These are phyloP conservation scores for Juglanconis sp. DNA, from an alignment of 2,329 filamentous ascomycete genomes.

Conservation along the genomic window DNA sequence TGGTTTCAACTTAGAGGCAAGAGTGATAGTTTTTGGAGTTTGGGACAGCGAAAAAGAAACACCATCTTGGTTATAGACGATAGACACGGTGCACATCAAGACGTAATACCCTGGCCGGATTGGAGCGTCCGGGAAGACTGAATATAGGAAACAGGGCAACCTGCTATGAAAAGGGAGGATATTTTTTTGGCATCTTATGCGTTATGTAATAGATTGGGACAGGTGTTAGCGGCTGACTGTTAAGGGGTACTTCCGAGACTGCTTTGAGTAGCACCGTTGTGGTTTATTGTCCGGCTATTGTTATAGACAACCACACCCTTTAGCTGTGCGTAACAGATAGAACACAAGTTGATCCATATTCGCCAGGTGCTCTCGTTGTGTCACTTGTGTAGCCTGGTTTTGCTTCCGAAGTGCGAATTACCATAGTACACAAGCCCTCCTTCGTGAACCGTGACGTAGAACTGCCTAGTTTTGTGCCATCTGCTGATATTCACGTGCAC, in stretches of 20 bases:
- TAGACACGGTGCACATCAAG: slow-evolving; percentile 12
- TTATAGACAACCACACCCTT: too few relatives aligned
- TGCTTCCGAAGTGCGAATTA: too few relatives aligned
- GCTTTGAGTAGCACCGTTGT: too few relatives aligned
- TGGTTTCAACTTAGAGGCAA: neutral
- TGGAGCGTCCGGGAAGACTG: neutral
- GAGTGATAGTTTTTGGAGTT: neutral
- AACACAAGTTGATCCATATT: too few relatives aligned
- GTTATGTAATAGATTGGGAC: neutral
- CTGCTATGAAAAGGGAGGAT: neutral
- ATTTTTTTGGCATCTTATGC: neutral
- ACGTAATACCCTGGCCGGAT: slow-evolving; percentile 5
- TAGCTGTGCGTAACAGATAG: too few relatives aligned
- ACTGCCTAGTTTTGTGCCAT: too few relatives aligned
- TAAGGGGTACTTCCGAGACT: slow-evolving; percentile 4
- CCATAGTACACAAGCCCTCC: too few relatives aligned
- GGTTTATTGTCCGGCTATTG: too few relatives aligned
- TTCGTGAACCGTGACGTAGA: too few relatives aligned
- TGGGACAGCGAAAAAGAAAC: neutral
- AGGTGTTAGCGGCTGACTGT: slow-evolving; percentile 39
- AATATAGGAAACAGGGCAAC: slow-evolving; percentile 6
- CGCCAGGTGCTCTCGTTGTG: too few relatives aligned
- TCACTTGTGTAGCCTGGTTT: too few relatives aligned
- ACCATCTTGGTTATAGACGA: neutral
- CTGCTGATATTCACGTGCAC: too few relatives aligned